Base-by-base conservation (phyloP, 257 asterid genomes). In the Salvia hispanica region DNA sequence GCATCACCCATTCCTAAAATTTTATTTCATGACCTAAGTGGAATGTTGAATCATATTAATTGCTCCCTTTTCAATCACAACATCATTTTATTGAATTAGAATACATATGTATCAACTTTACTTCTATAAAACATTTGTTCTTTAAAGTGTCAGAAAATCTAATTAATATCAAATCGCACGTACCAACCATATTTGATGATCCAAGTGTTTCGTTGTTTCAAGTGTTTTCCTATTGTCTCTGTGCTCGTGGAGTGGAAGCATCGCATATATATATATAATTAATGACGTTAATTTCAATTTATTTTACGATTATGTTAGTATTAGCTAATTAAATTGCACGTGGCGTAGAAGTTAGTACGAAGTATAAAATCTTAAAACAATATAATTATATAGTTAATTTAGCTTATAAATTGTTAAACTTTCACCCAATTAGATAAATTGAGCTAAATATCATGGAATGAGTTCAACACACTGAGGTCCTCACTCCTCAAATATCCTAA, bases 31-130 rank as follows among this genome's bases (percentile, higher is more conserved):
- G 21, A 9, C 39, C 58, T 3, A 12, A 63, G 64, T 62, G 64
- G 69, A 61, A 62, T 53, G 31, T 62, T 53, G 37, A 62, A 62
- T 71, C 62, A 28, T 62, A 53, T 36, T 3, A 15, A 34, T 60
- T 50, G 15, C 2, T 39, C 7, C 15, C 36, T 40, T 59, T 40
- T 40, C 4, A 15, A 60, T 34, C 48, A 6, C 3, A 59, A 43
- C 36, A 42, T 61, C 10, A 16, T 16, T 18, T 42, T 39, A 0
- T 39, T 34, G 39, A 43, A 43, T 43, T 43, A 1, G 2, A 43
- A 10, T 9, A 43, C 39, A 34, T n/a, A 50, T 14, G 9, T 15
- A 5, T 50, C 28, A 15, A 7, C 7, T n/a, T 14, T 2, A n/a
- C 7, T 5, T 50, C 53, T 47, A 48, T 16, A 2, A 48, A 48